Base-by-base conservation (phyloP, 2,329 filamentous ascomycete species). In the Ceratocystis cacaofunesta region DNA sequence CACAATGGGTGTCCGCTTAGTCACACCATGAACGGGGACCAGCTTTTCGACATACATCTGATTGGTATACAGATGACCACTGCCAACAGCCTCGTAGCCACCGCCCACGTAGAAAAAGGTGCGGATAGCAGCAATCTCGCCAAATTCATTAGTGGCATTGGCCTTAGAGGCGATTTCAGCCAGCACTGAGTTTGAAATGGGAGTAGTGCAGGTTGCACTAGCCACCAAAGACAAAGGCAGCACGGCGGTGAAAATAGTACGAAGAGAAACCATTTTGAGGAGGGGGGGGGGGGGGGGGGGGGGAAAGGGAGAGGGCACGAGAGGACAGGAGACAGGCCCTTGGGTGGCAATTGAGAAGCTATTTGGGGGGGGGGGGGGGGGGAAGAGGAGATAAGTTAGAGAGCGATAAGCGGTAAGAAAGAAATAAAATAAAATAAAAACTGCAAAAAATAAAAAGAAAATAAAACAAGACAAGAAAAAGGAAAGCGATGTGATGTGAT, bases 11-110 rank as follows among this genome's bases (percentile, higher is more conserved):
- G 66, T 69, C 2, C 67, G 52, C 58, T 70, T 70, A 48, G 62
- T 69, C 41, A 66, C 69, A 43, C 70, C 71, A 8, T 60, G 28
- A 5, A 70, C 67, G 15, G 79, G 78, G 5, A 69, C 68, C 17
- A 82, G 73, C 65, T 74, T 74, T 72, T 83, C 81, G 32, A 82
- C 78, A 68, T 83, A 82, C 75, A 82, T 80, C 72, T 83, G 80
- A 28, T 67, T 63, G 55, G 64, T 64, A 63, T 48, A 64, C 44
- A 67, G 46, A 57, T 64, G 62, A 3, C 69, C 71, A 1, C 69
- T 64, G 12, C 69, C 70, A 60, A 74, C 70, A 32, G 70, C 55
- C 41, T 70, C 72, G 68, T 76, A 77, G 2, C 69, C 66, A 4
- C 76, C 76, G 41, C 75, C 76, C 5, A 73, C 70, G 65, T 75